Base-by-base conservation (phyloP, 305 asterid species). In the Caryopteris hybrid region DNA sequence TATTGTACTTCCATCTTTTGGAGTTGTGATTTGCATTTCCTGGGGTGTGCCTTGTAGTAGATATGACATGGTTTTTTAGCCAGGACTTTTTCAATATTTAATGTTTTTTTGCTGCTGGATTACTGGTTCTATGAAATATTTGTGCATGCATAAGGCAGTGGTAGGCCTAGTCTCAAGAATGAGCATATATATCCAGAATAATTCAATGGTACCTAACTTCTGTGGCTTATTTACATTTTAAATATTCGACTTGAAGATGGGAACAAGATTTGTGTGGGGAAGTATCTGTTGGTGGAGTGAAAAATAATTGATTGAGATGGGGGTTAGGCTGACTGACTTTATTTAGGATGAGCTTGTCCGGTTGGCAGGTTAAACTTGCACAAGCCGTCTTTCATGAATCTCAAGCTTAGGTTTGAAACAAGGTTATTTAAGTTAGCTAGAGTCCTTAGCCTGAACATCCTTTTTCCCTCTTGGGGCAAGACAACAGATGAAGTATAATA, bases 301-400 rank as follows among this genome's bases (percentile, higher is more conserved):
- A n/a, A 10, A 45, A 9, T 45, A 43, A 64, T 58, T 27, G 31
- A 56, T 43, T 33, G 25, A 72, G 36, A 25, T 71, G n/a, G 43
- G 61, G 58, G 33, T 27, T 46, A 56, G 51, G 67, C 47, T 23
- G 21, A 12, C 61, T 47, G 72, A 53, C 39, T 55, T 64, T 60
- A 45, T 18, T 9, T 20, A 39, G 52, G 39, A 21, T 33, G 70
- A 21, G 14, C 42, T 17, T 5, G 27, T 43, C 34, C 16, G 33
- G 48, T 69, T 59, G 22, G 54, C 45, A 22, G 54, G 20, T 29
- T 46, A 25, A 62, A 48, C 25, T 50, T 48, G 71, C 65, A 39
- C 13, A 8, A 50, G 21, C 51, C 17, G 20, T 59, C 21, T 58
- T n/a, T 17, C 47, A 5, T 43, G 41, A 63, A 33, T 63, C 31